Percentiles rank a stretch among this genome's conserved stretches.
These are phyloP conservation scores for Naematelia aurantialba DNA, from an alignment of 768 basidiomycete genomes.

Conservation along the genomic window DNA sequence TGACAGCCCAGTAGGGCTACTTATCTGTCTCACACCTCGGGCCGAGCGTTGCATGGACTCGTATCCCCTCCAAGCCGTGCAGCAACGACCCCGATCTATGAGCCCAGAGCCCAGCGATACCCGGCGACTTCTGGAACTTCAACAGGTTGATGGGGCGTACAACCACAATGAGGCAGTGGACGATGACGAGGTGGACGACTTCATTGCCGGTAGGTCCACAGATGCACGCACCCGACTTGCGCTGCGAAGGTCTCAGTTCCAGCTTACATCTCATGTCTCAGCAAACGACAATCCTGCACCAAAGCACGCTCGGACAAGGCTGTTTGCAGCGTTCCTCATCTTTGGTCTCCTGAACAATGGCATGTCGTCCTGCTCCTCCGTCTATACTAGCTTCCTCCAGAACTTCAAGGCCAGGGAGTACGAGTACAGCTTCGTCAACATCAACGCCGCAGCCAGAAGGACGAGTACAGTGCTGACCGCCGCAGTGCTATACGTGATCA, in stretches of 20 bases:
- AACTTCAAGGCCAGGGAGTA: no score
- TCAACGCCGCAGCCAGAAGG: no score
- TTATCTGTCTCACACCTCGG: background rate
- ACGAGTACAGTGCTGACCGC: conserved; percentile 1
- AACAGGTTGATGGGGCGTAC: background rate
- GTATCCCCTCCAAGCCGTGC: background rate
- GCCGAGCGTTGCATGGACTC: background rate
- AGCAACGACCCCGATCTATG: background rate
- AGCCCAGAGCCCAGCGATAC: background rate
- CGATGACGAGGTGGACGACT: conserved; percentile 14
- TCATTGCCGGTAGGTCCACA: conserved; percentile 12
- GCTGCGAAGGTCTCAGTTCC: background rate
- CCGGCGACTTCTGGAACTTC: background rate
- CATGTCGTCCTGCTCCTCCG: conserved; percentile 39
- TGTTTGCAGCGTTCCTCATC: conserved; percentile 65
- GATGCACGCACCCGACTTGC: background rate
- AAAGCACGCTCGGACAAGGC: conserved; percentile 21
- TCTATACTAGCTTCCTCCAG: no score
- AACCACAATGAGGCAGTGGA: background rate
- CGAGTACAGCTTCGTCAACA: no score
- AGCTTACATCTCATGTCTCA: no score
- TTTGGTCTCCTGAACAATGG: conserved; percentile 93
- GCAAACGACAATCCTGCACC: conserved; percentile 6
- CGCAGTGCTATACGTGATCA: conserved; percentile 93
- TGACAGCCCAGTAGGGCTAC: background rate